Evolutionary conservation across 768 basidiomycete genomes (phyloP).

Genomic region (Pulveroboletus sp.): DNA sequence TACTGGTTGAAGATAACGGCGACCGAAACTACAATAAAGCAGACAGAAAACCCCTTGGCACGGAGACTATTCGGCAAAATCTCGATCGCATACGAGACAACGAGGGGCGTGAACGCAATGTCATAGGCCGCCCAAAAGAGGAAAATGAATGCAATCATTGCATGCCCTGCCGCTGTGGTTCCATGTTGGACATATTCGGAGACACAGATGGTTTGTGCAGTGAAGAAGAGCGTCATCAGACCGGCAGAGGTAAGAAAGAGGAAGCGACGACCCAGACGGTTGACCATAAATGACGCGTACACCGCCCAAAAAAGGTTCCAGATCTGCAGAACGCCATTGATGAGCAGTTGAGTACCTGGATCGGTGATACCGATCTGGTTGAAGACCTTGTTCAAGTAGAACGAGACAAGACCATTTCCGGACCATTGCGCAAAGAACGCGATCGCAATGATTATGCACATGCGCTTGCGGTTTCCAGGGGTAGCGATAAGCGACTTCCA

Average conservation of each 20-base stretch:
- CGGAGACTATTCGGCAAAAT: slow-evolving; percentile 82
- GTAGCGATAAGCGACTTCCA: slow-evolving; percentile 69
- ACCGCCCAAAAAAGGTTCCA: slow-evolving; percentile 73
- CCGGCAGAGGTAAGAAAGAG: slow-evolving; percentile 60
- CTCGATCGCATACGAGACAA: slow-evolving; percentile 85
- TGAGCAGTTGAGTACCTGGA: slow-evolving; percentile 64
- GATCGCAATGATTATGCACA: slow-evolving; percentile 72
- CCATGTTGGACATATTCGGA: slow-evolving; percentile 49
- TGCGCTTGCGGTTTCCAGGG: slow-evolving; percentile 70
- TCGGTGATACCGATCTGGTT: slow-evolving; percentile 63
- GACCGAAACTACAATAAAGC: slow-evolving; percentile 77
- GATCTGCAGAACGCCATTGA: slow-evolving; percentile 83
- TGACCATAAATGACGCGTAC: slow-evolving; percentile 55
- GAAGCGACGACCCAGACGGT: slow-evolving; percentile 65
- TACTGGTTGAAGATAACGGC: no score
- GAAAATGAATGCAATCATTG: slow-evolving; percentile 84
- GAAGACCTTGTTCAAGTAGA: slow-evolving; percentile 77
- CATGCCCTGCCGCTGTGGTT: slow-evolving; percentile 49
- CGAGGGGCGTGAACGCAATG: slow-evolving; percentile 82
- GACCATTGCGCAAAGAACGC: slow-evolving; percentile 84
- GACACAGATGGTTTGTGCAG: slow-evolving; percentile 64
- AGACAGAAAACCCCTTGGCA: slow-evolving; percentile 82
- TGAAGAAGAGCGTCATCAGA: slow-evolving; percentile 66
- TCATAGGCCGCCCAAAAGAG: slow-evolving; percentile 78
- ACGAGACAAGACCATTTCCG: no score